Base-by-base conservation (phyloP, 1,139 yeast genomes). In the Zygosaccharomyces pseudobailii region DNA sequence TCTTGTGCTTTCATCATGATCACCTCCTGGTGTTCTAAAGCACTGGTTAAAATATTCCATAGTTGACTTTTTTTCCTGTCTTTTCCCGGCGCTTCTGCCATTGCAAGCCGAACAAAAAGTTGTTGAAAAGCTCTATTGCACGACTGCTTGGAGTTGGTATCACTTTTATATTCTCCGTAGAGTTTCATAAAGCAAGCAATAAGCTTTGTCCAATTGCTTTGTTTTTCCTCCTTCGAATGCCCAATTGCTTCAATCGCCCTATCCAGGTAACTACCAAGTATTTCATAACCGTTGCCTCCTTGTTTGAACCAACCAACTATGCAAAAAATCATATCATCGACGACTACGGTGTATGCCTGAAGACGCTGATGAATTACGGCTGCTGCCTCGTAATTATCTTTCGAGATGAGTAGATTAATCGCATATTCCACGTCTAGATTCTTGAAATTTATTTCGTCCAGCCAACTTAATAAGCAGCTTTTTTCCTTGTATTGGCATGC, bases 11-110 rank as follows among this genome's bases (percentile, higher is more conserved):
- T 62, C 42, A 54, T 48, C 43, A 59, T 36, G 4, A 61, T 52
- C 6, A 63, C 47, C 23, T 58, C 59, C 34, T 57, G 58, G 33
- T 54, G 53, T 37, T 63, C 65, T 6, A 64, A 46, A 6, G 57
- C 58, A 10, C 46, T 44, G 2, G 62, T 54, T 10, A 63, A 36
- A 21, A 62, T 55, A 10, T 48, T 40, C 52, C 58, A 55, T 23
- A 62, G 51, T 3, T 47, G 47, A 19, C 46, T 36, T 8, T 31
- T 36, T 6, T 45, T 34, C 3, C 42, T 42, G 6, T 36, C 46
- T 9, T 30, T n/a, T 10, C 35, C 42, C 5, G 49, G 37, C 19
- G 23, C 34, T 28, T 56, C 58, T 10, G 48, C 40, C 3, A 53
- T 40, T 5, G 62, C 56, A n/a, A 63, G 42, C 28, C 52, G 52